A percentile compares a stretch with the other conserved stretches of the same genome.
Evolutionary conservation across 2,329 filamentous ascomycete species (phyloP).

Genomic region (Trichoderma afroharzianum): DNA sequence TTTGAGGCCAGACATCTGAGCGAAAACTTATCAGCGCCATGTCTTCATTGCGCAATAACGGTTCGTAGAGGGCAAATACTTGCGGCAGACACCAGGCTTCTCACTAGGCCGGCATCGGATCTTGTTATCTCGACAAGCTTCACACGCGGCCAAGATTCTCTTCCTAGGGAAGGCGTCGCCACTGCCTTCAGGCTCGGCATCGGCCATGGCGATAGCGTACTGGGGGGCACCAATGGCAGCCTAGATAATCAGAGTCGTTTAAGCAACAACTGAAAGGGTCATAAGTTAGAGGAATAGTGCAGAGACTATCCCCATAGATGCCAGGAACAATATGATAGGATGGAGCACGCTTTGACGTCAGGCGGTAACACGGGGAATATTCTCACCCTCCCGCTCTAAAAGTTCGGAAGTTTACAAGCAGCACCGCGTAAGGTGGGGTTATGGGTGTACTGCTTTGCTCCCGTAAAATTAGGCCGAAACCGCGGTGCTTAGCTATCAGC

Average conservation of each 20-base stretch:
- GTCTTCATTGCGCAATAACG: background rate
- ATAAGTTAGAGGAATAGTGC: background rate
- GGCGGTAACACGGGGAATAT: background rate
- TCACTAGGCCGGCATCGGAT: slow-evolving; percentile 49
- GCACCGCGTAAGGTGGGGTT: background rate
- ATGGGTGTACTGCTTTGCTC: background rate
- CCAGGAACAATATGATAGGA: background rate
- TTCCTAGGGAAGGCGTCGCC: slow-evolving; percentile 11
- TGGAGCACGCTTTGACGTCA: background rate
- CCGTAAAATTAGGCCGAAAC: background rate
- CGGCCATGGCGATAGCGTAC: background rate
- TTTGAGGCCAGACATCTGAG: slow-evolving; percentile 50
- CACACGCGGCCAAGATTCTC: slow-evolving; percentile 44
- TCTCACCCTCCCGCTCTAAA: background rate
- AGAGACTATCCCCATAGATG: background rate
- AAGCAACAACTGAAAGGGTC: background rate
- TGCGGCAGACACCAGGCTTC: slow-evolving; percentile 48
- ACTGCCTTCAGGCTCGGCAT: background rate
- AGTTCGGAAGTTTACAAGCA: background rate
- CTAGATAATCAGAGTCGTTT: background rate
- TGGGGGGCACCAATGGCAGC: background rate
- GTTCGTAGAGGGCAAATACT: slow-evolving; percentile 33
- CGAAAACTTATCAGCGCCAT: background rate
- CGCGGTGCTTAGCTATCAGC: background rate
- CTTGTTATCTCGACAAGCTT: slow-evolving; percentile 52